Evolutionary conservation across 495 filamentous ascomycete species (phyloP).

Genomic region (Lepidopterella palustris): DNA sequence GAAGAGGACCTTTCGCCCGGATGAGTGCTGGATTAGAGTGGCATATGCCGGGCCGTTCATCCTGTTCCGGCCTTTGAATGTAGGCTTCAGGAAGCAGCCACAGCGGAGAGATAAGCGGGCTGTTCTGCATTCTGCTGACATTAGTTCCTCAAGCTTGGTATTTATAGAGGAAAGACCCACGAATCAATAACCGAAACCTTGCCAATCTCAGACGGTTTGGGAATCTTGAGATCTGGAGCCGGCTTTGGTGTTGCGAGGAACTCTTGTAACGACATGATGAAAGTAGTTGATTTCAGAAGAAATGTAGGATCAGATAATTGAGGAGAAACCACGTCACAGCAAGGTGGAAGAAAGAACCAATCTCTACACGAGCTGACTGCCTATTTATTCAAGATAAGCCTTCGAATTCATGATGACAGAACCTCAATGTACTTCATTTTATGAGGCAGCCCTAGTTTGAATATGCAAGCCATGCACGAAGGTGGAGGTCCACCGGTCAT

Average conservation of each 20-base stretch:
- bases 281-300: background rate
- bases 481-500: too few species aligned
- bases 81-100: conserved; percentile 34
- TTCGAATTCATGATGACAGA: too few species aligned
- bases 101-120: conserved; percentile 19
- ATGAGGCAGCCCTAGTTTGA: too few species aligned
- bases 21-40: conserved; percentile 51
- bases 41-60: conserved; percentile 44
- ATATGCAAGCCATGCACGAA: too few species aligned
- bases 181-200: conserved; percentile 50
- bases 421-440: too few species aligned
- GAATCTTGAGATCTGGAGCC: conserved; percentile 43
- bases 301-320: too few species aligned
- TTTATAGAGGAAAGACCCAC: background rate
- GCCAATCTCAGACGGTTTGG: conserved; percentile 42
- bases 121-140: background rate
- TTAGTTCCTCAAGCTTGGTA: background rate
- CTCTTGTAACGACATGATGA: background rate
- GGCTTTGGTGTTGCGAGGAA: conserved; percentile 15
- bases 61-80: conserved; percentile 39
- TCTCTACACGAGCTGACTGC: too few species aligned
- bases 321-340: too few species aligned
- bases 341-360: too few species aligned
- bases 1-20: conserved; percentile 45
- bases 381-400: too few species aligned